Evolutionary conservation across 2,329 filamentous ascomycete species (phyloP), one percentile per base, ranked within the genome.

Genomic region (Hypoxylon sp.): DNA sequence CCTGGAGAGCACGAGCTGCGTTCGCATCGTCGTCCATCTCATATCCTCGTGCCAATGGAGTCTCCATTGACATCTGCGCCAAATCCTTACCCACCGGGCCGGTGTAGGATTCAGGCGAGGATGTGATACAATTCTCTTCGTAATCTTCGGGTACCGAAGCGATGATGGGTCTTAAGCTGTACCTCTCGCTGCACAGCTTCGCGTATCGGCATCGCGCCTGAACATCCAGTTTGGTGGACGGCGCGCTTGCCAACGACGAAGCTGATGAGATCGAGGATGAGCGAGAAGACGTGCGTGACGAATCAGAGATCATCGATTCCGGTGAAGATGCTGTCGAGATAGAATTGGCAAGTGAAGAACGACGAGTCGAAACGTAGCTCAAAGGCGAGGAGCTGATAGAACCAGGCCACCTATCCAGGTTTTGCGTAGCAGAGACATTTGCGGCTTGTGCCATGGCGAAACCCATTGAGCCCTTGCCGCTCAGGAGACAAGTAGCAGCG

Each of bases 221-320:
- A 77, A 86, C 82, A 79, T 87, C 86, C 84, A 85, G 79, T 80
- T 86, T 86, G 82, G 82, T 80, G 79, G 82, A 82, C 80, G 85
- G 88, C 87, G 87, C 88, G 84, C 84, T 87, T 78, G 81, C 85
- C 80, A 87, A 80, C 65, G 86, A 88, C 72, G 87, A 89, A 74
- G 86, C 84, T 75, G 88, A 89, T 63, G 88, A 90, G 79, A 89
- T 87, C 17, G 88, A 90, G 76, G 88, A 90, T 57, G 87, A 89
- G 77, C 88, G 87, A 71, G 88, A 90, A 69, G 88, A 90, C 69
- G 87, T 84, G 68, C 85, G 85, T 65, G 86, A 90, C 63, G 83
- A 82, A 75, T 91, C 89, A 65, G 89, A 90, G 50, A 91, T 80
- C 88, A 91, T 90, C 61, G 89, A 91, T 75, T 91, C 88, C 69